phyloP scores from a whole-genome alignment of 306 rosid species.

The Malus fusca region DNA sequence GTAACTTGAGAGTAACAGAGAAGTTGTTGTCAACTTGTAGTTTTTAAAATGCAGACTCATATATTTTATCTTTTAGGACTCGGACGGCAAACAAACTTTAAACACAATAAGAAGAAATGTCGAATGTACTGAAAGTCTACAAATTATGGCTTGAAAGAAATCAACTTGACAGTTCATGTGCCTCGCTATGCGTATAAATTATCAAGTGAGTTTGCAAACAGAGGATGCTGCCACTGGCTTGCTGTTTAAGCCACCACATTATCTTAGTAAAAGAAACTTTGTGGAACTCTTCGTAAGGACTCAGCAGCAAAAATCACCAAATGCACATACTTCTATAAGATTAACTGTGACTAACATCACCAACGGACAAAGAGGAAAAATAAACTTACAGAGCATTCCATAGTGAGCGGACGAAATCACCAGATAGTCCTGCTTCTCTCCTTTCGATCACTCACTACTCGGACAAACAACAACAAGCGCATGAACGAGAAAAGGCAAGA shows the following conservation, averaged over 20 bases:
- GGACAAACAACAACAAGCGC: neutral
- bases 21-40: neutral
- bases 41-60: neutral
- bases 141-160: neutral
- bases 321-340: constrained; percentile 4
- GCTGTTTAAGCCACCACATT: neutral
- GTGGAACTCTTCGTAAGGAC: neutral
- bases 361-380: constrained; percentile 5
- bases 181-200: neutral
- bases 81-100: no score
- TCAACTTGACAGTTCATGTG: neutral
- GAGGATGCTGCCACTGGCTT: neutral
- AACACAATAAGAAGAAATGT: neutral
- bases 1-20: neutral
- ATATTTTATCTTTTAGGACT: no score
- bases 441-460: neutral
- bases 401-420: neutral
- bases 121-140: neutral
- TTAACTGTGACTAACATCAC: constrained; percentile 10
- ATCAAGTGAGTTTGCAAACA: neutral
- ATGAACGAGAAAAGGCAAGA: neutral
- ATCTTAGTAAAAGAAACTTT: neutral
- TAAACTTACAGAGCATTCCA: constrained; percentile 76
- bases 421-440: neutral
- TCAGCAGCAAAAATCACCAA: neutral